A percentile compares a stretch with the other conserved stretches of the same genome.
Evolutionary conservation across 192 early-diverging fungal species (phyloP).

Genomic region (Coemansia sp.): DNA sequence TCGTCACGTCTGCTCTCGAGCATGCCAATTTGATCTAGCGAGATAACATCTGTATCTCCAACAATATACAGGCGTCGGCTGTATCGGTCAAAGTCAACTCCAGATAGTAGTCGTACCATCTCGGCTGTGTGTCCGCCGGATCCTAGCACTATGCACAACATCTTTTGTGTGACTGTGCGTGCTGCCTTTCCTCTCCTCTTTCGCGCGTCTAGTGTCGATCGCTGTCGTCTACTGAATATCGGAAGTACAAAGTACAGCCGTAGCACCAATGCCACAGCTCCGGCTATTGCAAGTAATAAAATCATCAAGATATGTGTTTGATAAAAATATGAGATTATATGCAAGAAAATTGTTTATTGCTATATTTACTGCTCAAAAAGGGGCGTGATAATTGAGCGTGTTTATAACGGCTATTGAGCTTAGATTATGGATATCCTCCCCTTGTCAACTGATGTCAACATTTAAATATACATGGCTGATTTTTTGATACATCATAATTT

Average conservation of each 20-base stretch:
- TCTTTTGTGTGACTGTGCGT: conserved; percentile 12
- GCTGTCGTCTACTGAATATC: conserved; percentile 14
- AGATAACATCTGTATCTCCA: conserved; percentile 68
- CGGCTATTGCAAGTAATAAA: not conserved
- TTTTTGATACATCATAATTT: not conserved
- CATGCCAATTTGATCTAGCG: conserved; percentile 56
- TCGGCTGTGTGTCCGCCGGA: conserved; percentile 90
- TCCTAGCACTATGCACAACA: conserved; percentile 48
- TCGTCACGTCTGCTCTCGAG: conserved; percentile 44
- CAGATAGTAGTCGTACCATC: conserved; percentile 75
- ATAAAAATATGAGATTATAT: not conserved
- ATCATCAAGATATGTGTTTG: not conserved
- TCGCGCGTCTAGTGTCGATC: conserved; percentile 6
- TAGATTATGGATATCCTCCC: not conserved
- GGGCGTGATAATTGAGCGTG: not conserved
- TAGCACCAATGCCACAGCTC: conserved; percentile 18
- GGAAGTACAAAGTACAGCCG: conserved; percentile 50
- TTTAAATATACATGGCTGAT: not conserved
- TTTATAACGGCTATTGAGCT: not conserved
- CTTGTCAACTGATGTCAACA: not conserved
- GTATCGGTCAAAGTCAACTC: conserved; percentile 65
- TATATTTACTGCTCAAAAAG: not conserved
- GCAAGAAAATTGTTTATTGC: not conserved
- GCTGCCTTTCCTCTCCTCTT: conserved; percentile 35
- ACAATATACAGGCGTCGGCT: conserved; percentile 73